Base-by-base conservation (phyloP, 202 grass and related monocot species). In the Zizania palustris region DNA sequence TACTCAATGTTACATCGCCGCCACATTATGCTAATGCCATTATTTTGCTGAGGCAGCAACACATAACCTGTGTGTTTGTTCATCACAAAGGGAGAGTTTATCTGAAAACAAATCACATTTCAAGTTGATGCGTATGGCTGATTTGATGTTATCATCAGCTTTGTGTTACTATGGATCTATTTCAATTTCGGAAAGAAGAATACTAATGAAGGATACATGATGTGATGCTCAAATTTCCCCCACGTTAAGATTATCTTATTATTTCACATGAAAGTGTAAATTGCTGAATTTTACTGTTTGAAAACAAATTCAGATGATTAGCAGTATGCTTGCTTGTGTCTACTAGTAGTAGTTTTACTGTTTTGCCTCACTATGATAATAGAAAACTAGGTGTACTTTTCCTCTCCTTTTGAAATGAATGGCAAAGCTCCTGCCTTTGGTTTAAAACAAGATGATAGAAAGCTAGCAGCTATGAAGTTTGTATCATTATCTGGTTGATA, bases 361-460 rank as follows among this genome's bases (percentile, higher is more conserved):
- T 69, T 78, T 79, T 73, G 3, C 42, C 11, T 75, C 18, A 69
- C 62, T 70, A 70, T 46, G 15, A 69, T 45, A 5, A 21, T 35
- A 67, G n/a, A n/a, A n/a, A n/a, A n/a, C n/a, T n/a, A n/a, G n/a
- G n/a, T n/a, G n/a, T n/a, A n/a, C n/a, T n/a, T n/a, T n/a, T n/a
- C n/a, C n/a, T n/a, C n/a, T n/a, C n/a, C n/a, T n/a, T n/a, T n/a
- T n/a, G n/a, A n/a, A n/a, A n/a, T n/a, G n/a, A n/a, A n/a, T n/a
- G n/a, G n/a, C n/a, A n/a, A n/a, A n/a, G n/a, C n/a, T n/a, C n/a
- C n/a, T n/a, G n/a, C n/a, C n/a, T n/a, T n/a, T n/a, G n/a, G n/a
- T n/a, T n/a, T n/a, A n/a, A n/a, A n/a, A n/a, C n/a, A n/a, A n/a
- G n/a, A n/a, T n/a, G n/a, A n/a, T n/a, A n/a, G n/a, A 22, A 18